Evolutionary conservation across 176 grass and related monocot species (phyloP).

Genomic region (Hordeum marinum): DNA sequence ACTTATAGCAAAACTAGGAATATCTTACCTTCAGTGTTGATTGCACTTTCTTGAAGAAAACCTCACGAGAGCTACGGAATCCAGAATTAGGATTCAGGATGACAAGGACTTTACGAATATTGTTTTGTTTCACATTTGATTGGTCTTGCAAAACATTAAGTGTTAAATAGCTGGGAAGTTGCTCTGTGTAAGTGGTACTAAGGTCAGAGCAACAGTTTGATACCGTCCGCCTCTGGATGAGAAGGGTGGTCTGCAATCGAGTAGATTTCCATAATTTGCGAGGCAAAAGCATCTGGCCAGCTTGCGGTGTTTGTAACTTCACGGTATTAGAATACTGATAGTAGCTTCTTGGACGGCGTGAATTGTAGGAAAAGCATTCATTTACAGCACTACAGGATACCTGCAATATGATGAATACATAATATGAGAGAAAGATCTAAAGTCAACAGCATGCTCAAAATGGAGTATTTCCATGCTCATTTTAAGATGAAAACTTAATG

Average conservation of each 20-base stretch:
- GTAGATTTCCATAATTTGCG: conserved; percentile 31
- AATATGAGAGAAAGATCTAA: neutral
- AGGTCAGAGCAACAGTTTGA: conserved; percentile 41
- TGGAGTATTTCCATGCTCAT: neutral
- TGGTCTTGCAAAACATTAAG: conserved; percentile 46
- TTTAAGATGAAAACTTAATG: neutral
- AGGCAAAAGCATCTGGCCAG: conserved; percentile 22
- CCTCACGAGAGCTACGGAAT: conserved; percentile 68
- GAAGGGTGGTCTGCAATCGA: conserved; percentile 4
- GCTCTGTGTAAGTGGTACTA: conserved; percentile 40
- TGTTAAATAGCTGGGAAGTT: conserved; percentile 38
- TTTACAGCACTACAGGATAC: conserved; percentile 31
- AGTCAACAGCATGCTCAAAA: neutral
- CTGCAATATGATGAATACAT: conserved; percentile 20
- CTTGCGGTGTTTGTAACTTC: conserved; percentile 24
- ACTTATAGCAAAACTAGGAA: conserved; percentile 1
- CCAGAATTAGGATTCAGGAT: conserved; percentile 94
- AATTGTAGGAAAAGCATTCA: conserved; percentile 21
- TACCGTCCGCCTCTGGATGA: conserved; percentile 16
- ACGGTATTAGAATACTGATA: neutral
- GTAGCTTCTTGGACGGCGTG: conserved; percentile 20
- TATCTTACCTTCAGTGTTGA: conserved; percentile 58
- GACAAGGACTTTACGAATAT: conserved; percentile 62
- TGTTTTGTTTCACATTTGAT: conserved; percentile 40
- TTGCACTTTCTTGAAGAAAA: conserved; percentile 80